Base-by-base conservation (phyloP, 768 basidiomycete genomes). In the Suillus subalutaceus region DNA sequence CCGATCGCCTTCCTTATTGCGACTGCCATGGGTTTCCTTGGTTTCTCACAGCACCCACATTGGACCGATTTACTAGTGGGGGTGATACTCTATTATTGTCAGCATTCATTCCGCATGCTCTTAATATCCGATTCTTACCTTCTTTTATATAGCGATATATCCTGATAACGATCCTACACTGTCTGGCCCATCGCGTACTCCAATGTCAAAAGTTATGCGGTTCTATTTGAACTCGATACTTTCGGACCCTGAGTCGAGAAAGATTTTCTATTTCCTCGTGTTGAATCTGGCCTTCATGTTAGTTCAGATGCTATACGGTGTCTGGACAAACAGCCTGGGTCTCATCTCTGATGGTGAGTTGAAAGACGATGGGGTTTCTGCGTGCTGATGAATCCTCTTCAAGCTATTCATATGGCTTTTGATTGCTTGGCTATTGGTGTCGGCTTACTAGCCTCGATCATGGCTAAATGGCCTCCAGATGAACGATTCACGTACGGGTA, bases 371-470 rank as follows among this genome's bases (percentile, higher is more conserved):
- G 7, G 38, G n/a, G 23, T 64, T 56, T 38, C 20, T 64, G 60
- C 13, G 52, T 63, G 58, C 10, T 66, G 60, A 68, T 9, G 62
- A 53, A 65, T 6, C 20, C 40, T 20, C 12, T 56, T 20, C 23
- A 69, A 99, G 97, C 97, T 26, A 99, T 99, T 44, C 97, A 99
- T 74, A 99, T 99, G 97, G 94, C 95, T 13, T 99, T 99, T 71
- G 97, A 99, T 79, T 99, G 97, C 74, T 89, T 98, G 86, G 97
- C 97, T 0, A 94, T 99, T 62, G 95, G 89, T 0, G 93, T 99
- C 62, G 97, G 97, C 2, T 84, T 99, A 3, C 88, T 97, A 65
- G 97, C 97, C 6, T 96, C 94, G 10, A 93, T 99, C 6, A 99
- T 99, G 92, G 95, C 97, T 2, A 96, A 92, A 13, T 99, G 97